phyloP scores from a whole-genome alignment of 2,329 filamentous ascomycete species.

The Botrytis fabae region DNA sequence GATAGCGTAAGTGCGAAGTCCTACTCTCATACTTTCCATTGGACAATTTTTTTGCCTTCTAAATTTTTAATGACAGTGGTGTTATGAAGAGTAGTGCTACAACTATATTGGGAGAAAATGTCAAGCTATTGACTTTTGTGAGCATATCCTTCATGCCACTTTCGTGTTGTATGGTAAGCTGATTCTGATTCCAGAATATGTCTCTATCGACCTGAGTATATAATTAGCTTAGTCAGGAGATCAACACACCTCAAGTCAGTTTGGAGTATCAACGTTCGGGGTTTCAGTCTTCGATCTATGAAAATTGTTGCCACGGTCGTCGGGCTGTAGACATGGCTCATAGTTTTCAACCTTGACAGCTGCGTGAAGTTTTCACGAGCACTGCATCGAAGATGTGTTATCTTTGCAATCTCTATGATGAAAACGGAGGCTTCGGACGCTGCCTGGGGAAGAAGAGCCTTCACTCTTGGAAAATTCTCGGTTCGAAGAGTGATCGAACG shows the following conservation, averaged over 20 bases:
- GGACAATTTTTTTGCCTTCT: neutral
- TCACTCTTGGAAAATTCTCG: neutral
- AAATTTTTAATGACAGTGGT: slow-evolving; percentile 36
- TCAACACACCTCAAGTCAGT: neutral
- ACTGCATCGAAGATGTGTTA: neutral
- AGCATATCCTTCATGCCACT: slow-evolving; percentile 45
- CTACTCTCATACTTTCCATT: neutral
- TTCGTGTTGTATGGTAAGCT: slow-evolving; percentile 36
- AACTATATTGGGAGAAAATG: slow-evolving; percentile 40
- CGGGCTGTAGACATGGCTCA: neutral
- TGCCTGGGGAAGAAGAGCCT: neutral
- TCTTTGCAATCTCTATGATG: neutral
- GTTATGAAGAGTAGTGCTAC: slow-evolving; percentile 39
- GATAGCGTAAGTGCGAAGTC: neutral
- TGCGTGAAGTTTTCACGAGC: neutral
- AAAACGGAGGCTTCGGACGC: neutral
- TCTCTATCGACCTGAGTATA: neutral
- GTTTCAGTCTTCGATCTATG: neutral
- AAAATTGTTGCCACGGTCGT: neutral
- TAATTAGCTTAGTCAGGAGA: neutral
- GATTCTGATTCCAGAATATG: neutral
- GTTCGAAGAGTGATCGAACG: neutral
- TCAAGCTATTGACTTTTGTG: slow-evolving; percentile 43
- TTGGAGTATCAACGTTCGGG: neutral
- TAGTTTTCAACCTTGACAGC: neutral